Percentiles rank a stretch among this genome's conserved stretches.
Evolutionary conservation across 139 green algal species (phyloP).

Genomic region (Diplosphaera chodatii): DNA sequence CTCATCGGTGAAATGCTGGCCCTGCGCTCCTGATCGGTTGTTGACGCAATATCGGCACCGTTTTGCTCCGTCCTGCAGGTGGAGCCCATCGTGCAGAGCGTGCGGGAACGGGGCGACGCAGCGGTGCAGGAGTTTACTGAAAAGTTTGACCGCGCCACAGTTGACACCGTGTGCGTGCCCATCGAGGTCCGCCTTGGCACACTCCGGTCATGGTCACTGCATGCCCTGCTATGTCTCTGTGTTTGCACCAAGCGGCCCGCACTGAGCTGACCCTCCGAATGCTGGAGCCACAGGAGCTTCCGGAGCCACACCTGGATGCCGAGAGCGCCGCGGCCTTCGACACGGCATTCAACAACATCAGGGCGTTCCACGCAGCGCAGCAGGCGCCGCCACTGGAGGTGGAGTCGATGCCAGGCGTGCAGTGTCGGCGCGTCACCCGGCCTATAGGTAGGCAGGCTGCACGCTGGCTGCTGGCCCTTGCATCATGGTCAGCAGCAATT

Average conservation of each 20-base stretch:
- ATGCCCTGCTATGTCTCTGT: too few relatives aligned
- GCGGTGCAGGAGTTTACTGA: slow-evolving; percentile 85
- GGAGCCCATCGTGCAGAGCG: slow-evolving; percentile 82
- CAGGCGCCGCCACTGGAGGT: slow-evolving; percentile 46
- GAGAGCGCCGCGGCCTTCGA: slow-evolving; percentile 85
- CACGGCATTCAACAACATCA: slow-evolving; percentile 90
- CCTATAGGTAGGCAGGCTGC: slow-evolving; percentile 63
- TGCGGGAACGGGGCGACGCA: slow-evolving; percentile 73
- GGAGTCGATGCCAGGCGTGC: slow-evolving; percentile 94
- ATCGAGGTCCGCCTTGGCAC: slow-evolving; percentile 63
- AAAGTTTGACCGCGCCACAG: slow-evolving; percentile 85
- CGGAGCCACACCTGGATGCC: slow-evolving; percentile 59
- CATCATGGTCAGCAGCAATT: too few relatives aligned
- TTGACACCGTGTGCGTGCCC: slow-evolving; percentile 60
- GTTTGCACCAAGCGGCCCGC: too few relatives aligned
- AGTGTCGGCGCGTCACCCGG: slow-evolving; percentile 60
- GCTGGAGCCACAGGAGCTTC: slow-evolving; percentile 48
- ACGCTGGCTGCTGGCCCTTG: too few relatives aligned
- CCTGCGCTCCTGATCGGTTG: too few relatives aligned
- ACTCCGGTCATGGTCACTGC: too few relatives aligned
- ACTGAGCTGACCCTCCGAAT: too few relatives aligned
- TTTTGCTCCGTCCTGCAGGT: too few relatives aligned
- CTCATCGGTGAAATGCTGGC: too few relatives aligned
- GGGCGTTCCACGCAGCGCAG: slow-evolving; percentile 89
- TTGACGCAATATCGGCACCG: too few relatives aligned